Conservation (phyloP, 1,284 basidiomycete genomes). For the Volvariella surrecta region DNA sequence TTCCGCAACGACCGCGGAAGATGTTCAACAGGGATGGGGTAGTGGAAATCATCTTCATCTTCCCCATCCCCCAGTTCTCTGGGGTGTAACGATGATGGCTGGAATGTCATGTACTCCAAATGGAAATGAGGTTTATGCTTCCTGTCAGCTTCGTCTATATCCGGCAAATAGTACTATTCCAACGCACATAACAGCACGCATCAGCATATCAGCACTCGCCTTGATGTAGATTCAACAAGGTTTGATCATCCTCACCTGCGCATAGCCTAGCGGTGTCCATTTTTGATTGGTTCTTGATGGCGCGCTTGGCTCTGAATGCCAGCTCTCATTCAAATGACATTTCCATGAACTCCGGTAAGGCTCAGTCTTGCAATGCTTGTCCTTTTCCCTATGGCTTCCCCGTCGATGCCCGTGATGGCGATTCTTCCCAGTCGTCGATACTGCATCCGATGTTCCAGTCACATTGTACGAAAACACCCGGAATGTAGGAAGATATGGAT, state of each 20-base stretch:
- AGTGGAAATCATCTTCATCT: conserved; percentile 24
- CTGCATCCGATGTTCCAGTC: conserved; percentile 23
- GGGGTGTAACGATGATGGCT: conserved; percentile 22
- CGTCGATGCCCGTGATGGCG: conserved; percentile 40
- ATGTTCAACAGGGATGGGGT: conserved; percentile 57
- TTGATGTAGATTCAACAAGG: background rate
- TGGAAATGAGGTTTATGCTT: conserved; percentile 54
- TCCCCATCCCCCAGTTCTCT: conserved; percentile 22
- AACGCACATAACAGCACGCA: conserved; percentile 9
- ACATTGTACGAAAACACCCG: conserved; percentile 79
- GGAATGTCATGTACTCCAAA: conserved; percentile 76
- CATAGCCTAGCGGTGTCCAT: conserved; percentile 74
- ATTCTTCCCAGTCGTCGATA: conserved; percentile 16
- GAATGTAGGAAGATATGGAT: conserved; percentile 76
- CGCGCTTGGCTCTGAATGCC: conserved; percentile 55
- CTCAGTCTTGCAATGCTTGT: conserved; percentile 38
- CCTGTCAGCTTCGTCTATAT: conserved; percentile 49
- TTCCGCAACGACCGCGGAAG: conserved; percentile 51
- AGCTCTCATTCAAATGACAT: conserved; percentile 47
- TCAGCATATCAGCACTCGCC: conserved; percentile 1
- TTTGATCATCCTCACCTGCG: conserved; percentile 46
- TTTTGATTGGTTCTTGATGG: conserved; percentile 65
- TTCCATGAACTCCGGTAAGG: conserved; percentile 48
- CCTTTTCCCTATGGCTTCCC: conserved; percentile 33
- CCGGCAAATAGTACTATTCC: conserved; percentile 68